Base-by-base conservation (phyloP, 2,329 filamentous ascomycete species). In the Lachnum nothofagi region DNA sequence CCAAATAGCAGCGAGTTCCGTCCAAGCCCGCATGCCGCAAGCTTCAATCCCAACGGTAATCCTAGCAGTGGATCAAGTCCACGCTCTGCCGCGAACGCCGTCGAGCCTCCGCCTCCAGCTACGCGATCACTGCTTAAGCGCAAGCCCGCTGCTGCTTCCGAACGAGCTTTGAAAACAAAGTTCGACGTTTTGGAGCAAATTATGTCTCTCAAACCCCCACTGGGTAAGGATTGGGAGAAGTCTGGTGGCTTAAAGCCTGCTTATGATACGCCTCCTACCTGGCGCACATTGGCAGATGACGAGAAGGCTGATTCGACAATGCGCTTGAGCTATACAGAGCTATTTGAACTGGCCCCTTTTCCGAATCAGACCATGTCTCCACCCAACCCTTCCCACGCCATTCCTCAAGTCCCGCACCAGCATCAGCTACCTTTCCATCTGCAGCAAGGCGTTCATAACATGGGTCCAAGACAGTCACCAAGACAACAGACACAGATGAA, bases 161-260 rank as follows among this genome's bases (percentile, higher is more conserved):
- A 83, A 54, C 69, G 78, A 46, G 74, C 76, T 20, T 69, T 82
- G 20, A 68, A 70, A 16, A 71, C 75, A 29, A 70, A 74, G 31
- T 85, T 84, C 68, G 80, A 85, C 60, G 73, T 86, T 56, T 77
- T 90, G 45, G 68, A 72, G 2, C 71, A 76, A 46, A 72, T 83
- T 54, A 75, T 79, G 67, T 73, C 73, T 0, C 66, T 80, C 41
- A 70, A 72, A 47, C 75, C 78, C 1, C 72, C 74, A 0, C 69
- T 73, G 50, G 75, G 76, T 24, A 76, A 78, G 58, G 82, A 86
- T 54, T 90, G 84, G 74, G 76, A 82, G 29, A 78, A 82, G 49
- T 95, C 93, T 62, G 85, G 83, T 40, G 90, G 89, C n/a, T 79
- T 96, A 45, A 85, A 86, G 31, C 85, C 86, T 23, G 83, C 91